phyloP scores from a whole-genome alignment of 176 grass and related monocot genomes.

The Triticum timopheevii region DNA sequence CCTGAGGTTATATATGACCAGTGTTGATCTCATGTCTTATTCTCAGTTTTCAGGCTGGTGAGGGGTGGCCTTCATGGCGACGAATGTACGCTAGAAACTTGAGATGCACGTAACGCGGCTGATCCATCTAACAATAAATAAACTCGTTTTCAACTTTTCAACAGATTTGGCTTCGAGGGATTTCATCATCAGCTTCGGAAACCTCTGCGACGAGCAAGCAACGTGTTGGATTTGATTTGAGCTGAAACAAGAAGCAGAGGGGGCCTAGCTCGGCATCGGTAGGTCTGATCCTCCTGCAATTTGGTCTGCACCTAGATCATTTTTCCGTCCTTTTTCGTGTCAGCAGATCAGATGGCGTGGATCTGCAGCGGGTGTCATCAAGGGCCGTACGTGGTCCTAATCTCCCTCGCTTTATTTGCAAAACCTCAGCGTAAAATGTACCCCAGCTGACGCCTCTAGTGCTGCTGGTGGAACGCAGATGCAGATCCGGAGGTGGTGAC shows the following conservation, averaged over 20 bases:
- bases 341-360: constrained; percentile 22
- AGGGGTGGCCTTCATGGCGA: constrained; percentile 41
- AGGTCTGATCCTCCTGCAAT: constrained; percentile 15
- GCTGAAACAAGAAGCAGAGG: background rate
- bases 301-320: constrained; percentile 9
- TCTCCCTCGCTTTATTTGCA: constrained; percentile 34
- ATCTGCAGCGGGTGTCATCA: constrained; percentile 23
- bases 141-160: background rate
- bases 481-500: background rate
- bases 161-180: constrained; percentile 34
- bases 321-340: background rate
- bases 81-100: constrained; percentile 7
- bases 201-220: constrained; percentile 46
- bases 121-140: constrained; percentile 16
- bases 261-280: background rate
- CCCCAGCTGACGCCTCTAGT: background rate
- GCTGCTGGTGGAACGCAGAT: constrained; percentile 24
- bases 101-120: constrained; percentile 30
- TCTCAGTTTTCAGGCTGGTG: constrained; percentile 40
- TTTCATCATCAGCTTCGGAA: constrained; percentile 29
- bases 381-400: constrained; percentile 38
- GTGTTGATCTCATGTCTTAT: background rate
- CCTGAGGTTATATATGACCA: constrained; percentile 1
- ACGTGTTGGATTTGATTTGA: background rate
- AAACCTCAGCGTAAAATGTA: constrained; percentile 8